Percentiles rank a stretch among this genome's conserved stretches.
phyloP scores from a whole-genome alignment of 1,139 yeast species.

The Magnusiomyces paraingens region DNA sequence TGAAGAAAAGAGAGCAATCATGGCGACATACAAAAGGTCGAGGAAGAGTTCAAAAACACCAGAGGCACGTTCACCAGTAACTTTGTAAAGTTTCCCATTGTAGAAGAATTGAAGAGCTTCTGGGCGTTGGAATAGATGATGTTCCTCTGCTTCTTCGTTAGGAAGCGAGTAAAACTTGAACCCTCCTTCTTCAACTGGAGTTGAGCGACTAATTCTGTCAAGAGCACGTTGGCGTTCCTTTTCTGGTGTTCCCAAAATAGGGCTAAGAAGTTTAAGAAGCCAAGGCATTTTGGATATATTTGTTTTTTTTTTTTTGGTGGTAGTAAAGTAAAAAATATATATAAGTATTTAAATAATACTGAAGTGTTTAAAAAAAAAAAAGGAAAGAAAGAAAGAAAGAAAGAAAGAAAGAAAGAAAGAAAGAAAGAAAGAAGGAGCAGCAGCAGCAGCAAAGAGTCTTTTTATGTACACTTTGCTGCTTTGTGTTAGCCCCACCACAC shows the following conservation, averaged over 20 bases:
- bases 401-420: too few relatives aligned
- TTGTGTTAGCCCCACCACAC: too few relatives aligned
- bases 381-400: too few relatives aligned
- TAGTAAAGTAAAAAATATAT: too few relatives aligned
- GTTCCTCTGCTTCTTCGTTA: conserved; percentile 9
- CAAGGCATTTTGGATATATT: too few relatives aligned
- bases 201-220: conserved; percentile 13
- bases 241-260: background rate
- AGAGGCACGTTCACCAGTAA: conserved; percentile 49
- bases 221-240: conserved; percentile 10
- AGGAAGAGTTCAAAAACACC: conserved; percentile 52
- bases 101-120: conserved; percentile 58
- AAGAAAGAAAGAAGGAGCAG: too few relatives aligned
- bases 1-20: conserved; percentile 55
- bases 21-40: conserved; percentile 60
- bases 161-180: conserved; percentile 14
- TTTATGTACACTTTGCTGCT: too few relatives aligned
- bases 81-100: conserved; percentile 51
- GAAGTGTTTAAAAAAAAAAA: too few relatives aligned
- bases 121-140: conserved; percentile 40
- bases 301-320: too few relatives aligned
- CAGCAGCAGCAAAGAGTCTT: too few relatives aligned
- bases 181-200: conserved; percentile 15
- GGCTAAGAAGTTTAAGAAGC: background rate
- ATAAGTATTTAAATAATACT: too few relatives aligned